Evolutionary conservation across 805 yeast species (phyloP).

Genomic region (Nematodospora valgi): DNA sequence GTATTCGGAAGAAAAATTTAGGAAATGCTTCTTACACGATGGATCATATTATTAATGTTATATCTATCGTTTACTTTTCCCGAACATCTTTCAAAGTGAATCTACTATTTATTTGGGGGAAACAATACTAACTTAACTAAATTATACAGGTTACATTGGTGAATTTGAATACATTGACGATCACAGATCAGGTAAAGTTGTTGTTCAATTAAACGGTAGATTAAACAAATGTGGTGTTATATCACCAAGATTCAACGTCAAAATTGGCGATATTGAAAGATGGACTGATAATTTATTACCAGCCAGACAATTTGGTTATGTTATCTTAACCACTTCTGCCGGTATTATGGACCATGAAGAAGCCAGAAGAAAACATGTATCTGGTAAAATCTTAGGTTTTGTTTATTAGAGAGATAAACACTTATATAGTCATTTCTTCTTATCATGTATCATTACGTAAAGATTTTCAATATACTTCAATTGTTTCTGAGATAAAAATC

Average conservation of each 20-base stretch:
- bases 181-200: constrained; percentile 98
- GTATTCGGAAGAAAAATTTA: constrained; percentile 78
- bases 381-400: constrained; percentile 98
- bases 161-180: constrained; percentile 98
- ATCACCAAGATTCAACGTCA: constrained; percentile 97
- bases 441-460: too few relatives aligned
- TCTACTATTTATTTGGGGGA: not conserved
- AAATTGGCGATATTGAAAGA: constrained; percentile 92
- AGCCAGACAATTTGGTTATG: constrained; percentile 98
- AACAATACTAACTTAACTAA: constrained; percentile 19
- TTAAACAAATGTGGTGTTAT: constrained; percentile 98
- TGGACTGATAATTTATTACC: constrained; percentile 98
- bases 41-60: constrained; percentile 12
- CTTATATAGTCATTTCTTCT: too few relatives aligned
- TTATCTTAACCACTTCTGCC: constrained; percentile 96
- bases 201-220: constrained; percentile 96
- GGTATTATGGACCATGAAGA: constrained; percentile 99
- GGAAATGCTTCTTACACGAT: constrained; percentile 70
- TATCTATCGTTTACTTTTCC: constrained; percentile 65
- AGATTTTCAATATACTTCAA: too few relatives aligned
- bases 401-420: constrained; percentile 59
- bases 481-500: too few relatives aligned
- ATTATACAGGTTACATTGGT: constrained; percentile 94
- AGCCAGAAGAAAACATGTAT: constrained; percentile 99
- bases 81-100: constrained; percentile 39